Base-by-base conservation (phyloP, 257 asterid genomes). In the Paraleonurus japonicus region DNA sequence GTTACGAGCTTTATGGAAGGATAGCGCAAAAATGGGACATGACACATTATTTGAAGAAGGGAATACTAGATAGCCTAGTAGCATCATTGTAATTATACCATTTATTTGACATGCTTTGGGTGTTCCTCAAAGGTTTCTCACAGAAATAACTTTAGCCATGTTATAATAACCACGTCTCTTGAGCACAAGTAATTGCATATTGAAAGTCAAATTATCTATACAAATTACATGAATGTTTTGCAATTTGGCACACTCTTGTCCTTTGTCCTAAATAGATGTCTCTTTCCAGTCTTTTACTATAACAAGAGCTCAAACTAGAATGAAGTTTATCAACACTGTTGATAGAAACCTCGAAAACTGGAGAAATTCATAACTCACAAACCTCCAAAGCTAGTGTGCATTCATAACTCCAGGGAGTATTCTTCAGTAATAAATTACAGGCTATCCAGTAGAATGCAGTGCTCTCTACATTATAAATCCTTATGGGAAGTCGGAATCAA, bases 401-500 rank as follows among this genome's bases (percentile, higher is more conserved):
- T 15, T 61, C 26, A 16, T 17, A 61, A 59, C 65, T 27, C 41
- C 19, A 26, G 48, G 7, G 66, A 16, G 7, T 32, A 61, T 30
- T 27, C 3, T 32, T 32, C 19, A 27, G 47, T 16, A 61, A n/a
- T 3, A 16, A 30, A 28, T 33, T 35, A 16, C 22, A 35, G n/a
- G 47, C 22, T 48, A 48, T 16, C 55, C 22, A 48, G 55, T 48
- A 59, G 22, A 50, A 4, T 8, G 37, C 19, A 53, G 19, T 54
- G 65, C 37, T 39, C 6, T 9, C 39, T 32, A 32, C 39, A 12
- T 7, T 8, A 35, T 35, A 35, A 35, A 35, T 35, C 12, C 73
- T 60, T 35, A 39, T 7, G 32, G 47, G 19, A 47, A 73, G 50
- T 70, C 32, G 8, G 72, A 71, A 70, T 24, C n/a, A 17, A 61